phyloP scores from a whole-genome alignment of 768 basidiomycete species.

The Paxillus ammoniavirescens region DNA sequence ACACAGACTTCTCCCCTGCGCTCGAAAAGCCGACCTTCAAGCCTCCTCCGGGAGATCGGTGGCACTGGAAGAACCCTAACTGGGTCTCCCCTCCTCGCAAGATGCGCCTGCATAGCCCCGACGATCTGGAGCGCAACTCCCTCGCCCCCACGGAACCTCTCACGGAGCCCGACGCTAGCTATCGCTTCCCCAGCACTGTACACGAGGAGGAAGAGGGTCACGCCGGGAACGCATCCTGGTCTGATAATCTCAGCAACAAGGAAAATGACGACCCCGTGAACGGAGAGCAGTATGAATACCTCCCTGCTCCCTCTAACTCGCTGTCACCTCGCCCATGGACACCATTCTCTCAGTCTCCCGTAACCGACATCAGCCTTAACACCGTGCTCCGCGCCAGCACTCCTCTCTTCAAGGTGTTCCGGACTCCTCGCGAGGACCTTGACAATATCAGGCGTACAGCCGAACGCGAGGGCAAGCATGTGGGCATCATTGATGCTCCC shows the following conservation, averaged over 20 bases:
- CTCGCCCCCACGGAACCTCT: slow-evolving; percentile 31
- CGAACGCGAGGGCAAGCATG: slow-evolving; percentile 31
- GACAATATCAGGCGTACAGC: slow-evolving; percentile 24
- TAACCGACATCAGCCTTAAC: slow-evolving; percentile 24
- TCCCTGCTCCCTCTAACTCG: slow-evolving; percentile 17
- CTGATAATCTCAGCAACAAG: slow-evolving; percentile 1
- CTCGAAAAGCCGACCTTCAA: slow-evolving; percentile 20
- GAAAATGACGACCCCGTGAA: slow-evolving; percentile 7
- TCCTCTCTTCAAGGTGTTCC: slow-evolving; percentile 33
- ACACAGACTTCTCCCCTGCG: slow-evolving; percentile 14
- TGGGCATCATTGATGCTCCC: slow-evolving; percentile 28
- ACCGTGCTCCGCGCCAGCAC: slow-evolving; percentile 29
- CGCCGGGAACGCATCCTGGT: slow-evolving; percentile 8
- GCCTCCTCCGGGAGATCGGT: slow-evolving; percentile 28
- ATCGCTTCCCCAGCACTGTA: background rate
- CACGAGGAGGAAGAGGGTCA: slow-evolving; percentile 6
- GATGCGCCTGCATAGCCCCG: slow-evolving; percentile 21
- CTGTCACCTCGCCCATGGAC: slow-evolving; percentile 25
- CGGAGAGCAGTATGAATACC: slow-evolving; percentile 10
- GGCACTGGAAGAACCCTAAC: slow-evolving; percentile 36
- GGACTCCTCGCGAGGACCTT: slow-evolving; percentile 29
- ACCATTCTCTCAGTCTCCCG: slow-evolving; percentile 23
- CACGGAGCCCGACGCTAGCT: slow-evolving; percentile 15
- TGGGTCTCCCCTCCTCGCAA: slow-evolving; percentile 33
- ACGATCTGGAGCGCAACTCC: slow-evolving; percentile 21